Conservation (phyloP, 139 green algal species). For the Chlorella sp. region DNA sequence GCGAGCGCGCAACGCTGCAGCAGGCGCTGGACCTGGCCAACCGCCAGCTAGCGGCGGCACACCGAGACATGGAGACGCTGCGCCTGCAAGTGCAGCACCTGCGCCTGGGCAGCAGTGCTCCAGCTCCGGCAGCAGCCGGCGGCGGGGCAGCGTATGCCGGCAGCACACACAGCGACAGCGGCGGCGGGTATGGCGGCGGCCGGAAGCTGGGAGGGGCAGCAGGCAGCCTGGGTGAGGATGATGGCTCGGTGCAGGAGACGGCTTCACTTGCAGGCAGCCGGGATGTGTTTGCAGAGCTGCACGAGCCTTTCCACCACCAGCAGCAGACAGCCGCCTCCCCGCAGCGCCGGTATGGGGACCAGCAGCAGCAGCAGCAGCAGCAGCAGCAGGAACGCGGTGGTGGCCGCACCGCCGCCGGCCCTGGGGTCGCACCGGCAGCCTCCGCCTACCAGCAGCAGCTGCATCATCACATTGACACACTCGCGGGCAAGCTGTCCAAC, state of each 20-base stretch:
- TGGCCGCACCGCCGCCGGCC: background rate
- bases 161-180: background rate
- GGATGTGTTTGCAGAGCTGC: constrained; percentile 19
- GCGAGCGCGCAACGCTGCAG: constrained; percentile 20
- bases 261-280: background rate
- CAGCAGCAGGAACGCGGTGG: background rate
- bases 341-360: too few relatives aligned
- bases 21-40: constrained; percentile 21
- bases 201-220: background rate
- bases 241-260: background rate
- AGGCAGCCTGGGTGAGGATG: background rate
- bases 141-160: background rate
- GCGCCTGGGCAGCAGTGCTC: background rate
- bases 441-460: constrained; percentile 25
- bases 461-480: constrained; percentile 21
- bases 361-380: background rate
- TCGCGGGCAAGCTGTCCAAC: constrained; percentile 15
- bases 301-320: background rate
- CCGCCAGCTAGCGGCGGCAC: constrained; percentile 22
- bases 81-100: constrained; percentile 29
- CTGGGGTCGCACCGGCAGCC: background rate
- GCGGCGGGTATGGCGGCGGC: background rate
- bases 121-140: background rate
- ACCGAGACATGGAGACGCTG: constrained; percentile 27
- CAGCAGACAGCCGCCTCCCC: background rate